Base-by-base conservation (phyloP, 2,329 filamentous ascomycete genomes). In the Pseudogymnoascus sp. region DNA sequence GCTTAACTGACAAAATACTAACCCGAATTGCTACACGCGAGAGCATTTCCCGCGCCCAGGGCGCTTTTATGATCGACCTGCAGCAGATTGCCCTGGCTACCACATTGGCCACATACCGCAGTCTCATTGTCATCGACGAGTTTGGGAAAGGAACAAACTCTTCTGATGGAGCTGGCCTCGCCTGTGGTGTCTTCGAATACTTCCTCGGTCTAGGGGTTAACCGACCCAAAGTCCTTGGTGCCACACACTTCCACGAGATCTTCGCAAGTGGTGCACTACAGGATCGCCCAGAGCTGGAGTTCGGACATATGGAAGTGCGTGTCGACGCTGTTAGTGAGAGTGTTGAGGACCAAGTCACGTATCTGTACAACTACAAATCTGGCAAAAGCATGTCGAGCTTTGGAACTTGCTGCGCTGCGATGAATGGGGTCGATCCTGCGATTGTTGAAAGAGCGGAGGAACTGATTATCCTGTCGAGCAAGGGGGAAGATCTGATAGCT, bases 1-100 rank as follows among this genome's bases (percentile, higher is more conserved):
- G 95, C 0, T 76, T 97, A 37, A 97, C 93, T 0, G 95, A 97
- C 78, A 96, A 90, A 71, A 96, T 99, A 53, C 77, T 97, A 59
- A 96, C 93, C 1, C 86, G 92, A 18, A 89, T 97, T 59, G 85
- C 89, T 16, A 93, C 92, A 0, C 80, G 87, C 65, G 85, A 88
- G 69, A 87, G 82, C 63, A 80, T 85, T 34, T 80, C 81, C 1
- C 78, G 78, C 16, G 79, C 81, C 18, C 84, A 87, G 67, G 88
- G 85, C 68, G 82, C 85, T 1, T 88, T 88, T 71, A 81, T 84
- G 37, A 91, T 91, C 61, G 95, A 99, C 70, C 75, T 99, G 16
- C 91, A 95, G 69, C 93, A 99, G 71, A 86, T 95, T 10, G 87
- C 89, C 0, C 83, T 95, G 63, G 86, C 90, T 0, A 79, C 95